Evolutionary conservation across 1,139 yeast genomes (phyloP).

Genomic region (Yamadazyma atlantica): DNA sequence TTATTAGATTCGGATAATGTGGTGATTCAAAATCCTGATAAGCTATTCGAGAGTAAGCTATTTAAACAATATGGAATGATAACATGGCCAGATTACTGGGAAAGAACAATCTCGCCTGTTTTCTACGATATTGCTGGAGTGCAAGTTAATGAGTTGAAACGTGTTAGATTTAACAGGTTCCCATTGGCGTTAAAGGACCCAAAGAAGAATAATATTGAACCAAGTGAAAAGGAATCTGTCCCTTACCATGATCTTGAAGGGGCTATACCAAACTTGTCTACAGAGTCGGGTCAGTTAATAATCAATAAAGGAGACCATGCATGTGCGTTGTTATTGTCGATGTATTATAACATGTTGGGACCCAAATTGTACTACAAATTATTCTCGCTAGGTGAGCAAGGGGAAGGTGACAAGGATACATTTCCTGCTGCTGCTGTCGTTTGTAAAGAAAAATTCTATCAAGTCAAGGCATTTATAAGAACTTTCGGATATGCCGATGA

Average conservation of each 20-base stretch:
- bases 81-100: conserved; percentile 86
- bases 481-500: conserved; percentile 33
- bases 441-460: conserved; percentile 49
- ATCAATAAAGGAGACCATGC: conserved; percentile 56
- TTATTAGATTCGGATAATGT: conserved; percentile 46
- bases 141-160: conserved; percentile 23
- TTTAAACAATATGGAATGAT: conserved; percentile 59
- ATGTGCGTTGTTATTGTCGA: conserved; percentile 48
- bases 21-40: conserved; percentile 35
- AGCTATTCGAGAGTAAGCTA: conserved; percentile 52
- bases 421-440: conserved; percentile 57
- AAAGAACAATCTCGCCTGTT: conserved; percentile 65
- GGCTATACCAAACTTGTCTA: conserved; percentile 58
- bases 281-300: conserved; percentile 64
- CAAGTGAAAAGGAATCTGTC: conserved; percentile 4
- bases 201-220: background rate
- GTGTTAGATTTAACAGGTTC: conserved; percentile 25
- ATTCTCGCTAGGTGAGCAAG: conserved; percentile 58
- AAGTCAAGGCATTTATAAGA: conserved; percentile 39
- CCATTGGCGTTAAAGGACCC: conserved; percentile 15
- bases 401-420: conserved; percentile 72
- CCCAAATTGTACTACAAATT: conserved; percentile 56
- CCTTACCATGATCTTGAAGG: conserved; percentile 56
- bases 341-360: conserved; percentile 61
- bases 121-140: conserved; percentile 67